phyloP scores from a whole-genome alignment of 805 yeast species.

The Saccharomycopsis olivae region DNA sequence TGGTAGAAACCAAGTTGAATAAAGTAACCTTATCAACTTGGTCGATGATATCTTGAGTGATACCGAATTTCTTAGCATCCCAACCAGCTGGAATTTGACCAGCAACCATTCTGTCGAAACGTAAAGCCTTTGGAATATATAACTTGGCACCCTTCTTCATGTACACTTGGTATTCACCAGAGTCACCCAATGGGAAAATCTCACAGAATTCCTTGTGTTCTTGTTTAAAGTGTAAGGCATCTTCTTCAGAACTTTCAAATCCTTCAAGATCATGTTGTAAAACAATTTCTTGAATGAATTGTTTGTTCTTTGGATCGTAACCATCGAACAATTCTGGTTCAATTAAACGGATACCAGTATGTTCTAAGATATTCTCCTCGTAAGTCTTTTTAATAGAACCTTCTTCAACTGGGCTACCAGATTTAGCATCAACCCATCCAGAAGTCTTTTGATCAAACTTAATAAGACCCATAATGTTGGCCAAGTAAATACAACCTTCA shows the following conservation, averaged over 20 bases:
- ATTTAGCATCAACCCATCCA: conserved; percentile 97
- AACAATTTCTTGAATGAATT: conserved; percentile 88
- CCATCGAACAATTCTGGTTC: conserved; percentile 94
- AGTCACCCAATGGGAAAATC: conserved; percentile 74
- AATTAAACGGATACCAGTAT: conserved; percentile 92
- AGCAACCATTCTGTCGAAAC: conserved; percentile 23
- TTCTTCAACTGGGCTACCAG: conserved; percentile 88
- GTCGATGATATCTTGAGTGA: conserved; percentile 79
- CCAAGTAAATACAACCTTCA: conserved; percentile 98
- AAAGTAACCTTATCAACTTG: conserved; percentile 97
- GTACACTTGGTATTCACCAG: conserved; percentile 87
- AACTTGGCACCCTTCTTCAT: conserved; percentile 89
- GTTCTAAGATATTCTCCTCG: conserved; percentile 80
- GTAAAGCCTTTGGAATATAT: conserved; percentile 64
- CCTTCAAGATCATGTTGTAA: conserved; percentile 95
- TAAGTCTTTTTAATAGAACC: conserved; percentile 86
- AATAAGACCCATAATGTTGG: conserved; percentile 98
- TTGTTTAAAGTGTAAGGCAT: conserved; percentile 87
- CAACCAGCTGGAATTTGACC: conserved; percentile 96
- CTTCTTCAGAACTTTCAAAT: conserved; percentile 88
- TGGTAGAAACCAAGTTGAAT: conserved; percentile 86
- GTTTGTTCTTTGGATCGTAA: conserved; percentile 90
- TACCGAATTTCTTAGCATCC: conserved; percentile 93
- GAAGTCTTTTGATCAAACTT: conserved; percentile 69
- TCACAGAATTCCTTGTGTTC: conserved; percentile 94